Evolutionary conservation across 2,329 filamentous ascomycete species (phyloP).

Genomic region (Chaetomiaceae sp.): DNA sequence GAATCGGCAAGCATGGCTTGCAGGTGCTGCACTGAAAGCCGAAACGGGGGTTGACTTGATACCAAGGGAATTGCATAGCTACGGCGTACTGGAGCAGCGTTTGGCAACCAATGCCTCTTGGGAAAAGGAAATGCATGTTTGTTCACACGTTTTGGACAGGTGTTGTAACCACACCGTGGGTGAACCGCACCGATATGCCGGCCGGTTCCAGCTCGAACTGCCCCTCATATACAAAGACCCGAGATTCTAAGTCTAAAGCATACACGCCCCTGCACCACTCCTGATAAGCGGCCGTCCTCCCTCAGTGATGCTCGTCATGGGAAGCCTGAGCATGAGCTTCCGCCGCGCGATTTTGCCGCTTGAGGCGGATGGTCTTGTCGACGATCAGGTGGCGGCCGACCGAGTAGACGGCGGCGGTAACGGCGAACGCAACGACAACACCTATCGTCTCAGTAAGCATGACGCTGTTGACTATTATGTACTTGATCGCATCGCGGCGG

Average conservation of each 20-base stretch:
- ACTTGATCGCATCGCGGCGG: neutral
- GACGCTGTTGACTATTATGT: neutral
- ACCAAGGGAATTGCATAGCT: conserved; percentile 35
- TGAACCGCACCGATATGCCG: neutral
- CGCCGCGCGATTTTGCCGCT: conserved; percentile 56
- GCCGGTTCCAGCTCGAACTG: conserved; percentile 5
- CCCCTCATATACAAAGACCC: conserved; percentile 21
- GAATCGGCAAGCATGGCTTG: neutral
- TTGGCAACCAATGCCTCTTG: neutral
- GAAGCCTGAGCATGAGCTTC: conserved; percentile 35
- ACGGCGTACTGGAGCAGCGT: conserved; percentile 36
- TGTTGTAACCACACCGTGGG: conserved; percentile 4
- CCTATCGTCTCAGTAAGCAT: conserved; percentile 41
- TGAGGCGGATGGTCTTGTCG: conserved; percentile 89
- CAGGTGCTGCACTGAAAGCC: neutral
- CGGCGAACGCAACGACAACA: conserved; percentile 78
- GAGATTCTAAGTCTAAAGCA: conserved; percentile 14
- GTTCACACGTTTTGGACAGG: conserved; percentile 3
- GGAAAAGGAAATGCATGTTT: conserved; percentile 13
- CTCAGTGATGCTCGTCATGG: conserved; percentile 16
- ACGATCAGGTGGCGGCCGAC: conserved; percentile 72
- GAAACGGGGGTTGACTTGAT: neutral
- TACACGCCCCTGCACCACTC: conserved; percentile 11
- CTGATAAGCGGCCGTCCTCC: conserved; percentile 7
- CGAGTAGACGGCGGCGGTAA: conserved; percentile 78